Conservation (phyloP, 1,139 yeast species). For the Kurtzmaniella quercitrusa region DNA sequence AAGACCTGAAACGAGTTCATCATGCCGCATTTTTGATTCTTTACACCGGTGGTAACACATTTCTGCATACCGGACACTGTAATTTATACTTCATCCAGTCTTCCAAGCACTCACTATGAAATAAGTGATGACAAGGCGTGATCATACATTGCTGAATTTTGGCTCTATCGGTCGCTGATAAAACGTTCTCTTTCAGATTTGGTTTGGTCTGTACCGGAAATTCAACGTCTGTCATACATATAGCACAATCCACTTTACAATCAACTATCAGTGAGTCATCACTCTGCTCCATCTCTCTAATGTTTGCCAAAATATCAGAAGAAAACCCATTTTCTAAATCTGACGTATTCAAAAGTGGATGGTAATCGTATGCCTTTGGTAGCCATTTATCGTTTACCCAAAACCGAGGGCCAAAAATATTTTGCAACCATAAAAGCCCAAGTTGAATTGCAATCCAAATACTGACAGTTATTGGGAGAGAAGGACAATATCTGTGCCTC, state of each 20-base stretch:
- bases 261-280: slow-evolving; percentile 22
- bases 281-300: slow-evolving; percentile 16
- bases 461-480: slow-evolving; percentile 40
- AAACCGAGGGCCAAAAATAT: slow-evolving; percentile 72
- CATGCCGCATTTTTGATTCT: neutral
- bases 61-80: slow-evolving; percentile 92
- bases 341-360: slow-evolving; percentile 54
- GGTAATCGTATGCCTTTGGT: slow-evolving; percentile 81
- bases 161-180: slow-evolving; percentile 14
- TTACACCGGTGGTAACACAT: slow-evolving; percentile 72
- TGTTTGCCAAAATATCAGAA: slow-evolving; percentile 30
- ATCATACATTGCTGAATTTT: slow-evolving; percentile 64
- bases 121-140: slow-evolving; percentile 88
- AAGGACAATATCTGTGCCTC: slow-evolving; percentile 55
- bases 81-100: slow-evolving; percentile 91
- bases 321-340: slow-evolving; percentile 62
- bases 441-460: slow-evolving; percentile 60
- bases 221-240: slow-evolving; percentile 78
- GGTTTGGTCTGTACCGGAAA: slow-evolving; percentile 44
- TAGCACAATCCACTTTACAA: slow-evolving; percentile 66
- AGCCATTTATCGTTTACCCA: slow-evolving; percentile 72
- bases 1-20: too few species aligned
- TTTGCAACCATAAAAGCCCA: slow-evolving; percentile 54
- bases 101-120: slow-evolving; percentile 83
- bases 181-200: slow-evolving; percentile 12